Base-by-base conservation (phyloP, 768 basidiomycete species). In the Boletus fagicola region DNA sequence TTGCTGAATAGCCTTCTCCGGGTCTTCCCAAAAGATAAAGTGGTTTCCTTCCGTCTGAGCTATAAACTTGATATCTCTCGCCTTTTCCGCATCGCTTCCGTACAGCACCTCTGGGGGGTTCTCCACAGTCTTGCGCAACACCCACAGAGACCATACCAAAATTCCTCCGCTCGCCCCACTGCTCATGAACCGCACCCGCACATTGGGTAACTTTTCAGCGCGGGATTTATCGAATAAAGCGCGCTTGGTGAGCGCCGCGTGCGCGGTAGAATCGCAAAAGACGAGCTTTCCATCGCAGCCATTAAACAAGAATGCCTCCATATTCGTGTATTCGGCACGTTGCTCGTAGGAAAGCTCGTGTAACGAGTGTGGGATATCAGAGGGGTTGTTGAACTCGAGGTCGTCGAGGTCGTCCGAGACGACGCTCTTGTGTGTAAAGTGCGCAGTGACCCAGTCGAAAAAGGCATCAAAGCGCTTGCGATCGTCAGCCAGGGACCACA, bases 1-100 rank as follows among this genome's bases (percentile, higher is more conserved):
- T 12, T 65, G 61, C 30, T 57, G 43, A n/a, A 69, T 59, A 24
- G 64, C 61, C 48, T 54, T 59, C 61, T 67, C 56, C 12, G 67
- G 65, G 10, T 66, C 54, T 0, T 67, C 65, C 66, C 64, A 67
- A 43, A 64, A 69, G 24, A 63, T 18, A 15, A 68, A 66, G 47
- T 67, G 67, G 40, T 67, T 69, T 36, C 66, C 66, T 42, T 67
- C 64, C 9, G 46, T 31, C 18, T 66, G 57, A 4, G 8, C 26
- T 11, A 60, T 7, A 31, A 33, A 51, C 47, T 61, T 52, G 56
- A 69, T 50, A 10, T 69, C 66, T 31, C 66, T 67, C 31, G 47
- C 61, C 38, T 42, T 67, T 36, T 63, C 64, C 16, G 67, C 67
- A 11, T 46, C 54, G 0, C 22, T 26, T 43, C 65, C 65, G 6